Base-by-base conservation (phyloP, 139 green algal species). In the Yamagishiella unicocca region DNA sequence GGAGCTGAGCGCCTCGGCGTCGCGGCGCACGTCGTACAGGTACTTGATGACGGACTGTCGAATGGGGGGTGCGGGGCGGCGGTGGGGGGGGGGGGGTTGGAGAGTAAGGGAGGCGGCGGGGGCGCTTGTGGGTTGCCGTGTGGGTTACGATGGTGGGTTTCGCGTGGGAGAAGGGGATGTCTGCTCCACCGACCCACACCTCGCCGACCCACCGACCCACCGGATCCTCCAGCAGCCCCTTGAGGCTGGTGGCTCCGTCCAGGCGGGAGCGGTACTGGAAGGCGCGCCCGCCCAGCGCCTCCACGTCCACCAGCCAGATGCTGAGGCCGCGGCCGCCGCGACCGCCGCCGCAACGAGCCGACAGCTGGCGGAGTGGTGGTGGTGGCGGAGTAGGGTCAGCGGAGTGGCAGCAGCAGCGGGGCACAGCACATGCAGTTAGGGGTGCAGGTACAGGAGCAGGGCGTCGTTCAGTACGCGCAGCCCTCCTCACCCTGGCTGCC, bases 11-110 rank as follows among this genome's bases (percentile, higher is more conserved):
- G 88, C 76, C 31, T 64, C 45, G 17, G 75, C 55, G 58, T 91
- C 88, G 43, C 76, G 83, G 25, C 88, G 83, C 14, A 89, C 83
- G 54, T 91, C 88, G 58, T 86, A 91, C 66, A 91, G 84, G 75
- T 87, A 82, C 83, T 91, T 91, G 64, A 72, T 61, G 37, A 87
- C 53, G 27, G 54, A 17, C 76, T 83, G 76, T 10, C 29, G 45
- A 50, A 14, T 35, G 37, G 17, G 1, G 67, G 19, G 1, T n/a
- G n/a, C n/a, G n/a, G n/a, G n/a, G n/a, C n/a, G n/a, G n/a, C n/a
- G n/a, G n/a, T n/a, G n/a, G n/a, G n/a, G n/a, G n/a, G n/a, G n/a
- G n/a, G n/a, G n/a, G n/a, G n/a, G n/a, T n/a, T n/a, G n/a, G n/a
- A n/a, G n/a, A n/a, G n/a, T n/a, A n/a, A n/a, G n/a, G n/a, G n/a